Evolutionary conservation across 2,329 filamentous ascomycete genomes (phyloP), one percentile per base, ranked within the genome.

Genomic region (Tolypocladium cylindrosporum): DNA sequence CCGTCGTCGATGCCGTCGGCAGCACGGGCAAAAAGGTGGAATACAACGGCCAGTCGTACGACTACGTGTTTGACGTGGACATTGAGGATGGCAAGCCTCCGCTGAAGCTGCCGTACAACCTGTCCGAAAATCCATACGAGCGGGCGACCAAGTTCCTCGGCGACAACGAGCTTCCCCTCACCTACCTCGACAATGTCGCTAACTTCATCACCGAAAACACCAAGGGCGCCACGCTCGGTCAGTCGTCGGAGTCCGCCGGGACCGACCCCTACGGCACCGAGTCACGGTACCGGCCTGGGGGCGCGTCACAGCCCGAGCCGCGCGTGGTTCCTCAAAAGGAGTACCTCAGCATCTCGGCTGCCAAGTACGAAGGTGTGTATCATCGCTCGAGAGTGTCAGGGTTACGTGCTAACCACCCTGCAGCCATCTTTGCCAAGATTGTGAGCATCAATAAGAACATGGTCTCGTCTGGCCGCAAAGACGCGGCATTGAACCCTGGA

Each of bases 61-160:
- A 99, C 69, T 97, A 88, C 67, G 92, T 99, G 10, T 97, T 97
- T 64, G 92, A 97, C 68, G 92, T 97, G 34, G 92, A 96, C 66
- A 95, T 97, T 61, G 90, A 96, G 70, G 93, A 97, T 67, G 93
- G 91, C 56, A 93, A 95, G 68, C 92, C 93, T 14, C 85, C 93
- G 0, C 78, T 97, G 52, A 97, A 97, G 72, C 79, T 97, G n/a
- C 91, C 93, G 0, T 97, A 89, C 74, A 97, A 97, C 69, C 80
- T 93, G 14, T 91, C 89, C 1, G 88, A 97, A 69, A 97, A 97
- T 64, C 90, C 91, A 0, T 97, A 95, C 71, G 90, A 96, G 65
- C 87, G 88, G 2, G 93, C 94, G 0, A 90, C 88, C 41, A 96
- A 91, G 68, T 99, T 97, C 65, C 86, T 97, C 54, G 83, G 87